These are phyloP conservation scores for Schizosaccharomyces versatilis DNA, from an alignment of 1,139 yeast species.

Conservation along the genomic window DNA sequence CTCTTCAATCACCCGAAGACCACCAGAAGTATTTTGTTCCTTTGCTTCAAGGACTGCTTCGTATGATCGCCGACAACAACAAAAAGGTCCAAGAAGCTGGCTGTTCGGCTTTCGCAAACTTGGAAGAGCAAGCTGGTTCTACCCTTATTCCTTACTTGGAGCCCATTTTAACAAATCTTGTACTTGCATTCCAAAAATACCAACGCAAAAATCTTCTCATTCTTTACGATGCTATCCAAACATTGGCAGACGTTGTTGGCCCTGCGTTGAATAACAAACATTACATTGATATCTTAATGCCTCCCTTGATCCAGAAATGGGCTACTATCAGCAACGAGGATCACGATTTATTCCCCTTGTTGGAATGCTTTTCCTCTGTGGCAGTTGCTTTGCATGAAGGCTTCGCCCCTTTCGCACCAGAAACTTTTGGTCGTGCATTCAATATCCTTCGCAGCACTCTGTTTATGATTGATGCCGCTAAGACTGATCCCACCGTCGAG, in stretches of 20 bases:
- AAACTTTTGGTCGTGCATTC: constrained; percentile 64
- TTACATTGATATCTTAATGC: constrained; percentile 41
- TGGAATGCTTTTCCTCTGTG: constrained; percentile 79
- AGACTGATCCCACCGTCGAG: constrained; percentile 43
- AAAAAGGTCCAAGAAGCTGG: constrained; percentile 91
- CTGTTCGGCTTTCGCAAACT: constrained; percentile 63
- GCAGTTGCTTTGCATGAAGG: constrained; percentile 69
- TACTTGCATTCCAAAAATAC: constrained; percentile 50
- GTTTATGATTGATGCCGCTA: constrained; percentile 41
- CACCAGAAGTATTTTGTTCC: constrained; percentile 44
- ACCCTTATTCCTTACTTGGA: constrained; percentile 36
- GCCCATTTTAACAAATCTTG: constrained; percentile 47
- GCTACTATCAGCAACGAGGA: constrained; percentile 49
- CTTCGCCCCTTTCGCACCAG: constrained; percentile 75
- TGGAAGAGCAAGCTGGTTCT: constrained; percentile 56
- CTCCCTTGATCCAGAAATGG: constrained; percentile 71
- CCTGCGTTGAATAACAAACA: constrained; percentile 20
- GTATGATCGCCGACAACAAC: constrained; percentile 37
- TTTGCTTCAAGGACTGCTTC: constrained; percentile 36
- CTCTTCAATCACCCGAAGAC: constrained; percentile 28
- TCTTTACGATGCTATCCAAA: constrained; percentile 78
- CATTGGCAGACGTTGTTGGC: constrained; percentile 62
- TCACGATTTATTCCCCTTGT: constrained; percentile 67
- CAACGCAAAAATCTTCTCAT: constrained; percentile 64
- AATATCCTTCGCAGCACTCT: constrained; percentile 48